Base-by-base conservation (phyloP, 768 basidiomycete genomes). In the Rhodocollybia butyracea region DNA sequence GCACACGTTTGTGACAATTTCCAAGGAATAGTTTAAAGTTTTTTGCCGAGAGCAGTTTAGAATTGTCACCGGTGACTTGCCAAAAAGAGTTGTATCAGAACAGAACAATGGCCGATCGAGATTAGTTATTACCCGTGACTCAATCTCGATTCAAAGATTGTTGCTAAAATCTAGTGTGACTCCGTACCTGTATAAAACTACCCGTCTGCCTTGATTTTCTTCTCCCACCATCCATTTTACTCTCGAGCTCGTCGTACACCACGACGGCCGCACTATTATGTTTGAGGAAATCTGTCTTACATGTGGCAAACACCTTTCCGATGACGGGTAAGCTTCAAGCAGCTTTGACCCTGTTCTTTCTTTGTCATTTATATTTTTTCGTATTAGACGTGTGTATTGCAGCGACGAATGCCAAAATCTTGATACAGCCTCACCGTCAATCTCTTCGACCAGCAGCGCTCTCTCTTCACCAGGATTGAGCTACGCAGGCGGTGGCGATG, bases 221-320 rank as follows among this genome's bases (percentile, higher is more conserved):
- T 21, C 43, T 46, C 53, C 53, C 53, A 54, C 32, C 53, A 45
- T 54, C 41, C 43, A 17, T 30, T 30, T 51, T 43, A 30, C 53
- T 38, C 42, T 43, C 34, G 27, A 42, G 39, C 42, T 54, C 53
- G 53, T 54, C 53, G 53, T 46, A n/a, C 12, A 2, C 19, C 5
- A 46, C 53, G 53, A 46, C 53, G 53, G 45, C 30, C 31, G 36
- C 15, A 2, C 27, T 13, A 46, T 54, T 34, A 91, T 90, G 88
- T 89, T 88, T 69, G 84, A 88, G 78, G 88, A 89, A 76, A 77
- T 85, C 63, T 91, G 89, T 66, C 77, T 91, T 55, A 73, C 79
- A 51, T 91, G 89, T 66, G 85, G 87, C 51, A 84, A 80, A 68
- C 81, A 81, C 53, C 76, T 88, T 61, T 66, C 69, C 59, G 82